Evolutionary conservation across 805 yeast species (phyloP).

Genomic region (Kazachstania kunashirensis): DNA sequence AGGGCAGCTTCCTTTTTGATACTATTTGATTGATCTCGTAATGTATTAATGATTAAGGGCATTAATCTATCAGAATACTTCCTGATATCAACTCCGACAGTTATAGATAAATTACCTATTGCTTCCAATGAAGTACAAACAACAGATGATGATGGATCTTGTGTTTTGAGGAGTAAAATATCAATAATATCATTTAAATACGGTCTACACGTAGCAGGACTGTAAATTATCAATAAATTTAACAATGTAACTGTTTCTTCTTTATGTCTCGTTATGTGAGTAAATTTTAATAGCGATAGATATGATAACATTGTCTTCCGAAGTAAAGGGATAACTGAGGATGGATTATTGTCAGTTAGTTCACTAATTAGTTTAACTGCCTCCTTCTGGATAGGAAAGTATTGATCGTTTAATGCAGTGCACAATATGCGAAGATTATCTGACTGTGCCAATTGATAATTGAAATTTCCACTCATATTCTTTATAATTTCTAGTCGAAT

Average conservation of each 20-base stretch:
- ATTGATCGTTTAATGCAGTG: slow-evolving; percentile 86
- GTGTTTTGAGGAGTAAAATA: slow-evolving; percentile 66
- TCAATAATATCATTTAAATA: slow-evolving; percentile 87
- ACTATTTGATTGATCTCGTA: slow-evolving; percentile 87
- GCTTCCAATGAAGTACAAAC: slow-evolving; percentile 80
- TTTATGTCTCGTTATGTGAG: slow-evolving; percentile 61
- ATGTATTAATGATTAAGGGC: slow-evolving; percentile 80
- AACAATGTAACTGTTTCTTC: slow-evolving; percentile 81
- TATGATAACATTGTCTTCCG: slow-evolving; percentile 80
- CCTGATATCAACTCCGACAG: slow-evolving; percentile 76
- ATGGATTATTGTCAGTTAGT: slow-evolving; percentile 79
- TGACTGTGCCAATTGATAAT: slow-evolving; percentile 89
- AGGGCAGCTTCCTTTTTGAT: slow-evolving; percentile 84
- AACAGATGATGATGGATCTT: slow-evolving; percentile 66
- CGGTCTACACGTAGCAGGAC: slow-evolving; percentile 78
- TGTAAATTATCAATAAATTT: slow-evolving; percentile 62
- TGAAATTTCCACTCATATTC: slow-evolving; percentile 65
- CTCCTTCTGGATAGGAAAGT: slow-evolving; percentile 68
- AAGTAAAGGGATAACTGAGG: slow-evolving; percentile 87
- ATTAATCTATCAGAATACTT: slow-evolving; percentile 65
- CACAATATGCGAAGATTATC: slow-evolving; percentile 77
- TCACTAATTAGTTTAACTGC: slow-evolving; percentile 77
- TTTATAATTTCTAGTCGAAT: slow-evolving; percentile 71
- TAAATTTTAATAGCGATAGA: slow-evolving; percentile 74
- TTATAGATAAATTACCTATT: slow-evolving; percentile 79